Percentiles rank a stretch among this genome's conserved stretches.
These are phyloP conservation scores for Boletellus ananiceps DNA, from an alignment of 768 basidiomycete genomes.

Conservation along the genomic window DNA sequence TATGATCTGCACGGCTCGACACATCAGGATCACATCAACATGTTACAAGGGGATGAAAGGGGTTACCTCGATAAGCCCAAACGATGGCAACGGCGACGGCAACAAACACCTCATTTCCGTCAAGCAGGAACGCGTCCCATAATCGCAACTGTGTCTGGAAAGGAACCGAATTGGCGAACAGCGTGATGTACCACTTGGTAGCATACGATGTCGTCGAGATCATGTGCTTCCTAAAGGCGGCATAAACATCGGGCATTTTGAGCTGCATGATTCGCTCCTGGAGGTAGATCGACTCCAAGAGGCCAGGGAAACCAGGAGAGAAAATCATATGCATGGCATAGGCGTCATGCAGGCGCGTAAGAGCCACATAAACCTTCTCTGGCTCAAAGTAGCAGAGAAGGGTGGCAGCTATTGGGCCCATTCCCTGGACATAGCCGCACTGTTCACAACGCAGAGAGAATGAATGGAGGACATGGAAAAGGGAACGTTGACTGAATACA, in stretches of 20 bases:
- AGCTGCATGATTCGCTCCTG: constrained; percentile 86
- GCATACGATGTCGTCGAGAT: constrained; percentile 94
- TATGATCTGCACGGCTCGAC: constrained; percentile 54
- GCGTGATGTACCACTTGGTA: constrained; percentile 99
- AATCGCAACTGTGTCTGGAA: constrained; percentile 91
- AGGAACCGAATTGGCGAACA: constrained; percentile 93
- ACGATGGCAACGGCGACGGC: constrained; percentile 83
- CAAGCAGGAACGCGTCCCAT: constrained; percentile 92
- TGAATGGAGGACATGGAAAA: constrained; percentile 92
- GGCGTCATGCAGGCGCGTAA: constrained; percentile 84
- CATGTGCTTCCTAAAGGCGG: constrained; percentile 80
- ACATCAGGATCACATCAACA: constrained; percentile 1
- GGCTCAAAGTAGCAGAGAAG: constrained; percentile 92
- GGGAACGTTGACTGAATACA: constrained; percentile 71
- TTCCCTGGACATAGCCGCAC: constrained; percentile 98
- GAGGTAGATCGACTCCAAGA: constrained; percentile 93
- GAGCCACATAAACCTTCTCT: constrained; percentile 77
- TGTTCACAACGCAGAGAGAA: constrained; percentile 80
- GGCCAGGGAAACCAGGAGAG: constrained; percentile 90
- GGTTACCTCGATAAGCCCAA: constrained; percentile 84
- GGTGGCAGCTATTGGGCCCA: constrained; percentile 96
- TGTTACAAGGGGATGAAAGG: background rate
- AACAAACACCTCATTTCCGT: constrained; percentile 86
- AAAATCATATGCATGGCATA: constrained; percentile 89
- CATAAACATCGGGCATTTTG: constrained; percentile 87